Conservation (phyloP, 2,329 filamentous ascomycete species). For the Fusarium nygamai region DNA sequence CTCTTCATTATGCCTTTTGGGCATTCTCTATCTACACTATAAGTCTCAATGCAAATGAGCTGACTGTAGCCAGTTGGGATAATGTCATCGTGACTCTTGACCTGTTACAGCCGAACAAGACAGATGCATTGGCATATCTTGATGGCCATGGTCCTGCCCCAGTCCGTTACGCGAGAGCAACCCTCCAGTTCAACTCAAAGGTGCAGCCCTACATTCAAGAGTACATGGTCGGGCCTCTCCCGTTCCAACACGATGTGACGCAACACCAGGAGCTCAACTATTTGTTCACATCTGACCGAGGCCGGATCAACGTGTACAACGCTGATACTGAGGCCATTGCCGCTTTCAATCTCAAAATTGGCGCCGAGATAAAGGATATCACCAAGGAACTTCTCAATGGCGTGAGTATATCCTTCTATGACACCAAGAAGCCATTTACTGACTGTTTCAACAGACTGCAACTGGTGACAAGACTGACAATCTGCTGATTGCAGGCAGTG, state of each 20-base stretch:
- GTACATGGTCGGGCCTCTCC: conserved; percentile 54
- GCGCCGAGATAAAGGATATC: conserved; percentile 8
- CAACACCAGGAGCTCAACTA: conserved; percentile 53
- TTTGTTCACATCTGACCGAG: conserved; percentile 48
- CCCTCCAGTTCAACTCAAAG: conserved; percentile 41
- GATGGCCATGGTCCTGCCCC: conserved; percentile 51
- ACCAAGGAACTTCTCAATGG: conserved; percentile 30
- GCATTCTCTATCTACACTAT: neutral
- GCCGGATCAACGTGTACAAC: conserved; percentile 39
- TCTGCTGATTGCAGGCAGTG: conserved; percentile 28
- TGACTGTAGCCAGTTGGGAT: conserved; percentile 9
- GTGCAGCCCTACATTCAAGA: conserved; percentile 49
- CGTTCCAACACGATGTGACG: conserved; percentile 46
- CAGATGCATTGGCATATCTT: conserved; percentile 56
- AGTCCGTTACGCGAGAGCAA: conserved; percentile 54
- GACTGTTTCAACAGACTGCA: conserved; percentile 5
- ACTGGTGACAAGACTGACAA: conserved; percentile 13
- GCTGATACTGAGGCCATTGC: conserved; percentile 23
- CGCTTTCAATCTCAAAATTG: conserved; percentile 16
- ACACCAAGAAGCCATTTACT: neutral
- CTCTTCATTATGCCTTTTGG: too few relatives aligned
- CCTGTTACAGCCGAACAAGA: conserved; percentile 59
- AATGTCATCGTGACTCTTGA: conserved; percentile 45
- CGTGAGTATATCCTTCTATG: neutral
- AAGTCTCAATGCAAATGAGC: neutral